Conservation (phyloP, 2,329 filamentous ascomycete genomes). For the Epichloe scottii region DNA sequence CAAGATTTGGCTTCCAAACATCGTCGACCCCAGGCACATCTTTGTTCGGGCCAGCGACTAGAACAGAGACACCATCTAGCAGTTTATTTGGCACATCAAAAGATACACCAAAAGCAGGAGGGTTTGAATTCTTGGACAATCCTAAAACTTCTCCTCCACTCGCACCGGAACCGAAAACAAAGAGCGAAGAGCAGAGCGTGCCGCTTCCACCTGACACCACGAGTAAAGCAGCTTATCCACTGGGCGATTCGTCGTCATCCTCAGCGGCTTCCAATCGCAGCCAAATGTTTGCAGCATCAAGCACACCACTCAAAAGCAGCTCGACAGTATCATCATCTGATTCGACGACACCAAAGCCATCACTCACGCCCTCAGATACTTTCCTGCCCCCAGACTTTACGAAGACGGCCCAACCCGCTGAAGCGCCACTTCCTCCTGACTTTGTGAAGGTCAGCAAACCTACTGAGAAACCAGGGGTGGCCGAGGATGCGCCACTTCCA, state of each 20-base stretch:
- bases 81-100: slow-evolving; percentile 19
- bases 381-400: slow-evolving; percentile 7
- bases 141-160: slow-evolving; percentile 8
- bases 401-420: slow-evolving; percentile 3
- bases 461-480: slow-evolving; percentile 9
- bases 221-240: slow-evolving; percentile 36
- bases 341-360: slow-evolving; percentile 11
- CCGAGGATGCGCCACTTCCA: slow-evolving; percentile 12
- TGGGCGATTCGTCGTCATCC: slow-evolving; percentile 40
- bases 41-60: slow-evolving; percentile 23
- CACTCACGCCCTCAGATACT: slow-evolving; percentile 4
- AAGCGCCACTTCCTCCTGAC: slow-evolving; percentile 21
- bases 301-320: slow-evolving; percentile 15
- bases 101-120: slow-evolving; percentile 13
- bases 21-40: slow-evolving; percentile 21
- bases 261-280: slow-evolving; percentile 29
- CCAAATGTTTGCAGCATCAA: slow-evolving; percentile 18
- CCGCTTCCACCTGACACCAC: slow-evolving; percentile 44
- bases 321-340: slow-evolving; percentile 34
- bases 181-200: slow-evolving; percentile 23
- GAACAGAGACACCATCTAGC: slow-evolving; percentile 12
- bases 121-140: slow-evolving; percentile 14
- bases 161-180: slow-evolving; percentile 19
- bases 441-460: slow-evolving; percentile 18
- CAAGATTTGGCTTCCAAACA: slow-evolving; percentile 30